phyloP scores from a whole-genome alignment of 75 land plant genomes.

The Chamaecyparis obtusa region DNA sequence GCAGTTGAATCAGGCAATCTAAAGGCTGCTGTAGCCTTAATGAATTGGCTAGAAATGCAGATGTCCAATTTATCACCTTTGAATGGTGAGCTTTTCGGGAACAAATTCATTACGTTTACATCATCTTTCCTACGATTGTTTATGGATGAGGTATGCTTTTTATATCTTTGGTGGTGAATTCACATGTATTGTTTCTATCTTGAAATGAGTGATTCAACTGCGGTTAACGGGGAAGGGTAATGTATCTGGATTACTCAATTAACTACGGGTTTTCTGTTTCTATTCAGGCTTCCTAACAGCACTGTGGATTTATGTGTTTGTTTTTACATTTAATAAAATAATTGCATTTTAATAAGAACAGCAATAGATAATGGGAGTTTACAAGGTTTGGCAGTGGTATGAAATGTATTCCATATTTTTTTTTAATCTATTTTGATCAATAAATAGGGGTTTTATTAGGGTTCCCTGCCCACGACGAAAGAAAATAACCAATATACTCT shows the following conservation, averaged over 20 bases:
- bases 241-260: background rate
- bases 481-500: background rate
- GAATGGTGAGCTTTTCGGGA: background rate
- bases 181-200: background rate
- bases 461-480: background rate
- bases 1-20: slow-evolving; percentile 1
- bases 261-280: background rate
- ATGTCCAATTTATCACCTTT: slow-evolving; percentile 3
- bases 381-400: background rate
- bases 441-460: background rate
- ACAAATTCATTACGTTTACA: background rate
- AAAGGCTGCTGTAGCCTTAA: background rate
- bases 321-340: background rate
- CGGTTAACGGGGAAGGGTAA: background rate
- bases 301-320: background rate
- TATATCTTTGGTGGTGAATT: background rate
- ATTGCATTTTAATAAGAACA: background rate
- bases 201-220: background rate
- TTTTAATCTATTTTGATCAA: background rate
- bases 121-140: slow-evolving; percentile 7
- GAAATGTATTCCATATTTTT: background rate
- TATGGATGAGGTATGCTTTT: slow-evolving; percentile 7
- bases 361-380: background rate
- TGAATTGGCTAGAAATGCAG: background rate
- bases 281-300: background rate